A percentile compares a stretch with the other conserved stretches of the same genome.
Conservation (phyloP, 2,329 filamentous ascomycete genomes). For the Penicillium aurantiogriseum region DNA sequence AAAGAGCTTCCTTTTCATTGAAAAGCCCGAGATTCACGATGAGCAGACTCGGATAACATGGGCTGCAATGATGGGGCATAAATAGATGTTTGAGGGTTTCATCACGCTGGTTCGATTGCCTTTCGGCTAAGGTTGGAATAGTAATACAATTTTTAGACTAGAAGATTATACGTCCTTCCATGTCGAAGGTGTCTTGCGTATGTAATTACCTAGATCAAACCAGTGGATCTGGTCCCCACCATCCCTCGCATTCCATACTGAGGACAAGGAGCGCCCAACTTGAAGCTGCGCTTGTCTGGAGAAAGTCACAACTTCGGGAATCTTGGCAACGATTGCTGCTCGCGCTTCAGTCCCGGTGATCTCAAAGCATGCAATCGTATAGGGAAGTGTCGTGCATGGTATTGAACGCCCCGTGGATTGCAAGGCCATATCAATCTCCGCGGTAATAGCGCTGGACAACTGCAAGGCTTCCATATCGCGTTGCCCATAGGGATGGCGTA, state of each 20-base stretch:
- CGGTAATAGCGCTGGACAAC: slow-evolving; percentile 7
- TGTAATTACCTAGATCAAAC: slow-evolving; percentile 6
- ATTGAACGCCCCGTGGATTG: slow-evolving; percentile 7
- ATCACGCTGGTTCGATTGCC: not conserved
- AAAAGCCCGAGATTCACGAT: slow-evolving; percentile 25
- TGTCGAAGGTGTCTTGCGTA: not conserved
- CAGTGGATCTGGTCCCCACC: slow-evolving; percentile 5
- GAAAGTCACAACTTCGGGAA: slow-evolving; percentile 7
- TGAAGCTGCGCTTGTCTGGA: slow-evolving; percentile 10
- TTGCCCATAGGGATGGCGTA: slow-evolving; percentile 10
- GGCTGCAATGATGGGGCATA: slow-evolving; percentile 10
- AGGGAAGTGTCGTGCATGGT: slow-evolving; percentile 13
- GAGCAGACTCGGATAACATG: slow-evolving; percentile 4
- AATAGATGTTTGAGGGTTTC: not conserved
- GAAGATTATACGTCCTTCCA: not conserved
- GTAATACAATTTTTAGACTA: not conserved
- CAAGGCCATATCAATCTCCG: slow-evolving; percentile 13
- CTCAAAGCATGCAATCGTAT: slow-evolving; percentile 15
- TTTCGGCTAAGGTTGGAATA: not conserved
- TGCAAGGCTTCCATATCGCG: slow-evolving; percentile 1
- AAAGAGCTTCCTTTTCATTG: slow-evolving; percentile 24
- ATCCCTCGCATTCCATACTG: slow-evolving; percentile 11
- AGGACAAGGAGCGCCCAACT: not conserved
- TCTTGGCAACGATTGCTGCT: not conserved
- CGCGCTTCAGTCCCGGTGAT: not conserved